Conservation (phyloP, 306 rosid genomes). For the Inga oerstediana region DNA sequence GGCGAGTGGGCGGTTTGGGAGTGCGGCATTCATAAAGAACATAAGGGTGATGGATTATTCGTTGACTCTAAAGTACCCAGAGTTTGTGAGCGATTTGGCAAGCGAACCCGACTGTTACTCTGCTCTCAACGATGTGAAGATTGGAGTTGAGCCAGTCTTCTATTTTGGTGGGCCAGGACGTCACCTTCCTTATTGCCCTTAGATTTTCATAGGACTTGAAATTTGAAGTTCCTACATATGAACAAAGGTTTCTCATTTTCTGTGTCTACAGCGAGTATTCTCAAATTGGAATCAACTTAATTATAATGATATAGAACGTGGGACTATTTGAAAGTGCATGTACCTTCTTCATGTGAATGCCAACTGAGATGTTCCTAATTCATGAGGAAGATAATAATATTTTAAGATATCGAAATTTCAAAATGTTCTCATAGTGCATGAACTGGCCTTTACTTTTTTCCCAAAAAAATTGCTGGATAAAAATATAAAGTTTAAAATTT, state of each 20-base stretch:
- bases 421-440: too few relatives aligned
- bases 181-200: constrained; percentile 43
- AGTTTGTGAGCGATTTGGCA: background rate
- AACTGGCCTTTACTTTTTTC: too few relatives aligned
- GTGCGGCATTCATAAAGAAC: background rate
- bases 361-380: background rate
- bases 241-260: background rate
- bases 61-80: background rate
- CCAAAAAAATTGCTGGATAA: too few relatives aligned
- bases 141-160: constrained; percentile 45
- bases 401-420: background rate
- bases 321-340: background rate
- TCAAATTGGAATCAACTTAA: background rate
- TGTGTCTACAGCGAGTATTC: too few relatives aligned
- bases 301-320: background rate
- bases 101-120: constrained; percentile 53
- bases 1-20: constrained; percentile 14
- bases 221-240: background rate
- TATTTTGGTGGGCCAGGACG: constrained; percentile 69
- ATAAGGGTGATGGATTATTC: background rate
- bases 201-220: background rate
- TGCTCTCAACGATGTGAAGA: constrained; percentile 7
- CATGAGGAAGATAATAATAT: background rate
- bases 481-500: too few relatives aligned
- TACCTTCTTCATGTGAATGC: background rate